phyloP scores from a whole-genome alignment of 805 yeast species.

The Candida dajiaensis region DNA sequence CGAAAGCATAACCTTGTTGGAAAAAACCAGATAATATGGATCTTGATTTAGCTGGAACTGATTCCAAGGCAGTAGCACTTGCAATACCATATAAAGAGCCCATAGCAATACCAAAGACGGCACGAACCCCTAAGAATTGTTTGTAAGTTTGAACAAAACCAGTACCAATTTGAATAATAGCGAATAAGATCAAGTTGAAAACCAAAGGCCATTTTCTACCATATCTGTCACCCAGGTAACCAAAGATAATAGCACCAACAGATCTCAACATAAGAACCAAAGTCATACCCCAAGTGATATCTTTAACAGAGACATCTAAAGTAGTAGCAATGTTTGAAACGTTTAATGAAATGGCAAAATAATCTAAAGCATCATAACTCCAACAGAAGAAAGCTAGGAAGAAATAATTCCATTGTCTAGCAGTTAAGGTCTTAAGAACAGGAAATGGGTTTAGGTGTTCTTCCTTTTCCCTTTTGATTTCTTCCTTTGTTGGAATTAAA shows the following conservation, averaged over 20 bases:
- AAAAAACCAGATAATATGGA: conserved; percentile 62
- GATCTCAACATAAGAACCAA: conserved; percentile 64
- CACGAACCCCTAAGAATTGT: conserved; percentile 58
- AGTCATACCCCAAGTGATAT: conserved; percentile 54
- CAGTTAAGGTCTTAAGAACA: conserved; percentile 41
- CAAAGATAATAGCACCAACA: conserved; percentile 59
- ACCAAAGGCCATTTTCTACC: conserved; percentile 59
- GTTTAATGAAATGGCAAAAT: conserved; percentile 51
- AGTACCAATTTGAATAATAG: conserved; percentile 54
- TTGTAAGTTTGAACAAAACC: conserved; percentile 52
- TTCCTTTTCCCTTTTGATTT: conserved; percentile 29
- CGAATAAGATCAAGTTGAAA: conserved; percentile 38
- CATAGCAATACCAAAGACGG: conserved; percentile 54
- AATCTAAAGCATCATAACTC: conserved; percentile 66
- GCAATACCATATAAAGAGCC: conserved; percentile 44
- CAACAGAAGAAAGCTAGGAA: conserved; percentile 49
- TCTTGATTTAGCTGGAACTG: conserved; percentile 44
- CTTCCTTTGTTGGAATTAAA: conserved; percentile 41
- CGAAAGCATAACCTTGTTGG: conserved; percentile 78
- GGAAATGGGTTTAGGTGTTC: conserved; percentile 57
- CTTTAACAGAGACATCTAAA: conserved; percentile 39
- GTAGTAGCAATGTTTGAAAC: conserved; percentile 40
- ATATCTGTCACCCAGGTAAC: conserved; percentile 50
- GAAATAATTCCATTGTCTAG: conserved; percentile 51
- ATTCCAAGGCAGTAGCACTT: conserved; percentile 37